Evolutionary conservation across 225 moss, liverwort and hornwort genomes (phyloP).

Genomic region (Thuidium tamariscinum): DNA sequence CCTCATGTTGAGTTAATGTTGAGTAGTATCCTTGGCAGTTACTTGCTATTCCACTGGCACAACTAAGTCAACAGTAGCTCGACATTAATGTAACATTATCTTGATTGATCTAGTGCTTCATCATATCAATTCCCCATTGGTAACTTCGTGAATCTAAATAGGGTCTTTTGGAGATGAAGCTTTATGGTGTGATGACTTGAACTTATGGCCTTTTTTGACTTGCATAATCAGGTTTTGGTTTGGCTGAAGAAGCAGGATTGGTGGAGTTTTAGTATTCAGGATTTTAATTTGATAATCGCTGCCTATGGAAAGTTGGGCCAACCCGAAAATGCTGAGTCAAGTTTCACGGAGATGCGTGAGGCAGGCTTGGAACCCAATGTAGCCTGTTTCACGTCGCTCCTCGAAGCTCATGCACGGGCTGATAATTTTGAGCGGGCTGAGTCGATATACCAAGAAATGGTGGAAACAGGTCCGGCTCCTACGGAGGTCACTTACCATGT

Average conservation of each 20-base stretch:
- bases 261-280: constrained; percentile 77
- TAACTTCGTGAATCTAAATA: background rate
- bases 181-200: background rate
- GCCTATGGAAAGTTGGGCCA: constrained; percentile 74
- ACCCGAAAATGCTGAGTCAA: constrained; percentile 51
- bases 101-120: background rate
- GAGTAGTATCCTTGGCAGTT: background rate
- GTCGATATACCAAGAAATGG: constrained; percentile 35
- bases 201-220: background rate
- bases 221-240: constrained; percentile 37
- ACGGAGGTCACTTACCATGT: constrained; percentile 71
- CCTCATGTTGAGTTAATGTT: background rate
- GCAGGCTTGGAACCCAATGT: constrained; percentile 58
- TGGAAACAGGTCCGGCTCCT: constrained; percentile 59
- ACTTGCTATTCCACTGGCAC: background rate
- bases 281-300: constrained; percentile 62
- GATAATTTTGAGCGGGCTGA: constrained; percentile 52
- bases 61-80: background rate
- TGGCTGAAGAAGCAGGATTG: constrained; percentile 73
- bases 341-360: constrained; percentile 32
- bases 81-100: background rate
- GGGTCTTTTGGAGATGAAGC: background rate
- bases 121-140: background rate
- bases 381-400: constrained; percentile 61
- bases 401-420: constrained; percentile 63